Conservation (phyloP, 768 basidiomycete species). For the Hydnomerulius pinastri region DNA sequence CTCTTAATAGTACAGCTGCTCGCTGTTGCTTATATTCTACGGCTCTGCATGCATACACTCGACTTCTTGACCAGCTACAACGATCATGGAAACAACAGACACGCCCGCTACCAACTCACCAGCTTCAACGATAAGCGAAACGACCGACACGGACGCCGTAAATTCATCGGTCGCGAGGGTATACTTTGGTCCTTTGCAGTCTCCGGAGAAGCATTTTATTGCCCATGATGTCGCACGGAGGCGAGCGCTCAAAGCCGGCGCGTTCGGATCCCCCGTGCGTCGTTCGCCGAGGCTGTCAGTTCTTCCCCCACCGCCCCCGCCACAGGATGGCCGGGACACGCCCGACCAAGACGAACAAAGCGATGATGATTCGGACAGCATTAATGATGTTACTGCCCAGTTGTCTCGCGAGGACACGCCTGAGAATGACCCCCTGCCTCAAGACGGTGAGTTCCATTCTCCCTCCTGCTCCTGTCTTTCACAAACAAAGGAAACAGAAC, state of each 20-base stretch:
- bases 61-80: not conserved
- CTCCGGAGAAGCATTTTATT: slow-evolving; percentile 52
- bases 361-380: slow-evolving; percentile 34
- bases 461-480: slow-evolving; percentile 5
- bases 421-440: slow-evolving; percentile 43
- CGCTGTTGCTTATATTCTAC: not conserved
- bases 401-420: slow-evolving; percentile 49
- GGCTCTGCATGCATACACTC: not conserved
- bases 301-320: slow-evolving; percentile 31
- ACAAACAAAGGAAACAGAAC: slow-evolving; percentile 45
- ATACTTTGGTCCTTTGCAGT: slow-evolving; percentile 52
- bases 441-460: slow-evolving; percentile 42
- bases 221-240: slow-evolving; percentile 32
- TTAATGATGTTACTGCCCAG: slow-evolving; percentile 23
- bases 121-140: slow-evolving; percentile 22
- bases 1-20: not conserved
- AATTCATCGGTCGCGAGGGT: slow-evolving; percentile 46
- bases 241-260: slow-evolving; percentile 27
- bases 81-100: slow-evolving; percentile 20
- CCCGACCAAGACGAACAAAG: slow-evolving; percentile 24
- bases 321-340: slow-evolving; percentile 16
- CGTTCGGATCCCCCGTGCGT: slow-evolving; percentile 38
- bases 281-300: slow-evolving; percentile 55
- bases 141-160: slow-evolving; percentile 44
- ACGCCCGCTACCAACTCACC: slow-evolving; percentile 26